These are phyloP conservation scores for Phytophthora brassicae DNA, from an alignment of 352 stramenopile genomes.

Conservation along the genomic window DNA sequence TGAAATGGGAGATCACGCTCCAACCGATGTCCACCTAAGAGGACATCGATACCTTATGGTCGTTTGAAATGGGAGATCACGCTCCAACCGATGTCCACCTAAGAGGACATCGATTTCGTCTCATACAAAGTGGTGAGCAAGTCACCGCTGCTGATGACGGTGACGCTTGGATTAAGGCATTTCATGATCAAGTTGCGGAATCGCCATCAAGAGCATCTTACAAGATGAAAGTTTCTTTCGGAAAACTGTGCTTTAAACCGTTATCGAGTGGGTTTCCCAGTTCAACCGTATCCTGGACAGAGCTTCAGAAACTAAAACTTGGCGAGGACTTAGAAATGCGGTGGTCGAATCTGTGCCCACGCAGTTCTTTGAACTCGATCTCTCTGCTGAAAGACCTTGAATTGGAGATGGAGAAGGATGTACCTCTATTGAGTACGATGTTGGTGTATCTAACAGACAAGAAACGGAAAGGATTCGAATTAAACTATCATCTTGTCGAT, in stretches of 20 bases:
- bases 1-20: neutral
- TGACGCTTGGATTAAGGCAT: neutral
- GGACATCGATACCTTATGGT: neutral
- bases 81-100: neutral
- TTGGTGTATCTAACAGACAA: neutral
- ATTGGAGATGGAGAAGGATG: neutral
- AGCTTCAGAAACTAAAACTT: neutral
- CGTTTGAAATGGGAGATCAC: neutral
- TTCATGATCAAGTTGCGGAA: neutral
- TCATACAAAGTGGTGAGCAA: neutral
- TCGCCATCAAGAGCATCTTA: neutral
- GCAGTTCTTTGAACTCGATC: neutral
- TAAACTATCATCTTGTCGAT: neutral
- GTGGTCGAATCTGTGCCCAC: neutral
- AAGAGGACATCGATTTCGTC: neutral
- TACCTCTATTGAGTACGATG: neutral
- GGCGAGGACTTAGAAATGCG: neutral
- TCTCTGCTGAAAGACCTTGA: neutral
- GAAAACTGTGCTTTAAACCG: neutral
- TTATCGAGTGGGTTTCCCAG: neutral
- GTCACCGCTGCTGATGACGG: neutral
- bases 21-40: neutral
- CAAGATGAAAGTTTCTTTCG: neutral
- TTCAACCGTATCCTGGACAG: neutral
- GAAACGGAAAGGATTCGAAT: neutral